Evolutionary conservation across 306 rosid genomes (phyloP), one percentile per base, ranked within the genome.

Genomic region (Astragalus membranaceus): DNA sequence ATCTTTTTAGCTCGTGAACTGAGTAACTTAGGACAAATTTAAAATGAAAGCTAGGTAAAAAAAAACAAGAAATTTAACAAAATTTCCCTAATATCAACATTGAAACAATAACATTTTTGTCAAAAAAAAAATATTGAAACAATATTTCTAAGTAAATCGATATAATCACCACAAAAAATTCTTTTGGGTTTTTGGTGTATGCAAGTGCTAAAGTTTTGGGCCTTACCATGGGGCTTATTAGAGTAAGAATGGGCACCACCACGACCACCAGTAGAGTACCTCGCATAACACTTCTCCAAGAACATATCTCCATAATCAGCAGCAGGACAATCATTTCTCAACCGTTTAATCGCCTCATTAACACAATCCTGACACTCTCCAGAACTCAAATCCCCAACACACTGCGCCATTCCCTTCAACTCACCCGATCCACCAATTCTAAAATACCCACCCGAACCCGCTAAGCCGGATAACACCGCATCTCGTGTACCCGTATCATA

Each of bases 321-420:
- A 0, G 79, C 79, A 0, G 86, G 89, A 42, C 96, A 92, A 8
- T 92, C 96, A 35, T 65, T 85, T 16, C 78, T 89, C 73, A 92
- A 47, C 82, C 85, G 88, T 77, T 63, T 72, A 78, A 92, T 79
- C 0, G 97, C 96, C 16, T 87, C 88, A 5, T 72, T 56, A 0
- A 87, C 54, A 16, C 96, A 92, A 75, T 89, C 97, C 75, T 85
- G 92, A 53, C 97, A 92, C 85, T 84, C 85, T 0, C 6, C 77
- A 0, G 32, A 52, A 69, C 94, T 92, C 79, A 92, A 57, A 42
- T 92, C 97, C 1, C 97, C 94, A 0, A 70, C 64, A 6, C 97
- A 92, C 72, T 89, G 97, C 0, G 87, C 87, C 88, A 87, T 43
- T 0, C 97, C 97, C 60, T 56, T 86, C 2, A 92, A 75, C 5